phyloP scores from a whole-genome alignment of 2,329 filamentous ascomycete species.

The Hypocrella siamensis region DNA sequence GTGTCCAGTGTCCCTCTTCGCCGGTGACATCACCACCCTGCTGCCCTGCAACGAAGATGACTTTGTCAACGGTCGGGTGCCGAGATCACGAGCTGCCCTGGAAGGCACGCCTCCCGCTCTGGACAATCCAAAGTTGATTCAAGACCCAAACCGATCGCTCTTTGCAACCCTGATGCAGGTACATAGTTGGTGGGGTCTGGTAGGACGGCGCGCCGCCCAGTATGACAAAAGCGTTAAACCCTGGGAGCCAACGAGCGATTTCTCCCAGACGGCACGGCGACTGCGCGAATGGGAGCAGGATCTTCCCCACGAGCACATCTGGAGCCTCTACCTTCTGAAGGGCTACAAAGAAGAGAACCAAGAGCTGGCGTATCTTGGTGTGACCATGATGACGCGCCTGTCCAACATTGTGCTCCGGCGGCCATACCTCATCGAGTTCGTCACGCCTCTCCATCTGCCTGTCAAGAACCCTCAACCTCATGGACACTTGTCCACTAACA shows the following conservation, averaged over 20 bases:
- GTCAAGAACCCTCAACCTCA: not conserved
- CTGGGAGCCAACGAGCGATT: conserved; percentile 32
- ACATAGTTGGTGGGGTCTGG: conserved; percentile 36
- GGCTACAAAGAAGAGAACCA: conserved; percentile 30
- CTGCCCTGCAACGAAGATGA: conserved; percentile 37
- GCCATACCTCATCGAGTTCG: conserved; percentile 34
- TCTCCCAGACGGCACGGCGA: conserved; percentile 24
- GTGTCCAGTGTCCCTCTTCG: conserved; percentile 33
- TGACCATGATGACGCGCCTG: conserved; percentile 38
- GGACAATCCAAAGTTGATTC: conserved; percentile 26
- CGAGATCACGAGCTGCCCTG: conserved; percentile 33
- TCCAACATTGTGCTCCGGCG: conserved; percentile 41
- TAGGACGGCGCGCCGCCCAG: conserved; percentile 31
- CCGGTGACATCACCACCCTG: conserved; percentile 37
- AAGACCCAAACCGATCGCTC: conserved; percentile 29
- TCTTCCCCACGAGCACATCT: conserved; percentile 31
- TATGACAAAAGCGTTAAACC: conserved; percentile 26
- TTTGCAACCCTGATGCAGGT: conserved; percentile 40
- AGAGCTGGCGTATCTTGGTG: conserved; percentile 37
- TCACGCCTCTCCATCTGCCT: conserved; percentile 7
- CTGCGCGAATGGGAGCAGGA: conserved; percentile 31
- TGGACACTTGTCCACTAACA: not conserved
- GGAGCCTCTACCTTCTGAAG: conserved; percentile 25
- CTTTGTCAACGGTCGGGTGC: conserved; percentile 31
- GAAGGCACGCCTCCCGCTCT: conserved; percentile 35